Evolutionary conservation across 2,329 filamentous ascomycete species (phyloP).

Genomic region (Clarireedia homoeocarpa): DNA sequence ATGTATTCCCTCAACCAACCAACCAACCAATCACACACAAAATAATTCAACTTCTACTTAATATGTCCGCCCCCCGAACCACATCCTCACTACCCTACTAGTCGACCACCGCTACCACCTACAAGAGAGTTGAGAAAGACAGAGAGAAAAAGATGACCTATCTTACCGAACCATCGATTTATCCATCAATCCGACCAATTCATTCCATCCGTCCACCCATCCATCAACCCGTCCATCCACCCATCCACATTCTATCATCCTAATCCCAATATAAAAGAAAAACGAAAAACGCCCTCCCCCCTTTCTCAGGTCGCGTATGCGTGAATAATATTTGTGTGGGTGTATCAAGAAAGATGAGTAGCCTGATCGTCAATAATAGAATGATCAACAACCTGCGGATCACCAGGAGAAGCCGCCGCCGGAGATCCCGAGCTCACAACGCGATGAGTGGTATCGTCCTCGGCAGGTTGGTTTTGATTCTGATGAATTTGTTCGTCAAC

Average conservation of each 20-base stretch:
- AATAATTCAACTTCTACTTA: too few relatives aligned
- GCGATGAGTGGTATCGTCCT: slow-evolving; percentile 12
- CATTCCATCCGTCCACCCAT: not conserved
- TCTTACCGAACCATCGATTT: too few relatives aligned
- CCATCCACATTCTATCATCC: not conserved
- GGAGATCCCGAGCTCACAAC: slow-evolving; percentile 11
- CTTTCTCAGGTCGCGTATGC: not conserved
- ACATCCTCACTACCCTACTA: too few relatives aligned
- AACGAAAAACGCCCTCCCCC: not conserved
- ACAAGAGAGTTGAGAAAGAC: too few relatives aligned
- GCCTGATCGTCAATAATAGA: slow-evolving; percentile 24
- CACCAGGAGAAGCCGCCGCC: slow-evolving; percentile 12
- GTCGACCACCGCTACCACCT: too few relatives aligned
- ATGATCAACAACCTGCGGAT: slow-evolving; percentile 10
- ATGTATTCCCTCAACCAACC: too few relatives aligned
- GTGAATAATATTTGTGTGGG: not conserved
- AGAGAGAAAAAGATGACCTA: too few relatives aligned
- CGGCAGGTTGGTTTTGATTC: slow-evolving; percentile 7
- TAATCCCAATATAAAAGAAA: not conserved
- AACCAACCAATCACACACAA: too few relatives aligned
- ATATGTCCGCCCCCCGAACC: too few relatives aligned
- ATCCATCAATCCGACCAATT: not conserved
- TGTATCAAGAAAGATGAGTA: slow-evolving; percentile 23
- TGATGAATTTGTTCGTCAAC: not conserved
- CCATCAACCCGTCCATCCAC: not conserved